Evolutionary conservation across 129 eudicot species (phyloP).

Genomic region (Mikania micrantha): DNA sequence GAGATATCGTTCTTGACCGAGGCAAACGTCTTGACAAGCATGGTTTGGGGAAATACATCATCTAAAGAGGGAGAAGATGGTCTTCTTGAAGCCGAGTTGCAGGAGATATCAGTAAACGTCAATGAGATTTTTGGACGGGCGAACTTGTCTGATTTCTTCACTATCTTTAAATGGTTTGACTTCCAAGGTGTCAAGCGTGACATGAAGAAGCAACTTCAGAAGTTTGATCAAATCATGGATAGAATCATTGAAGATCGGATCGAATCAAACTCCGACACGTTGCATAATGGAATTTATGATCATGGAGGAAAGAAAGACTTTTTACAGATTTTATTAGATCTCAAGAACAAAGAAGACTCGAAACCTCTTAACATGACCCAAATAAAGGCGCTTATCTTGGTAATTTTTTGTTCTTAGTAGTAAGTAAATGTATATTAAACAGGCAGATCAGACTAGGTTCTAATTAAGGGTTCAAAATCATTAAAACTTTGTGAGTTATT

Average conservation of each 20-base stretch:
- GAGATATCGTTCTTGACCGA: conserved; percentile 31
- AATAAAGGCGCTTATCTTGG: not conserved
- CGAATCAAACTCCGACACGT: not conserved
- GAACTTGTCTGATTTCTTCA: conserved; percentile 39
- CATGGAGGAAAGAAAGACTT: no score
- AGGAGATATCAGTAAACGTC: conserved; percentile 16
- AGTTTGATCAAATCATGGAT: conserved; percentile 39
- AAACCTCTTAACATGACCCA: not conserved
- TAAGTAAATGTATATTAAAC: no score
- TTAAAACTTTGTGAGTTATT: no score
- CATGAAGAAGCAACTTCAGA: conserved; percentile 20
- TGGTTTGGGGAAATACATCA: conserved; percentile 45
- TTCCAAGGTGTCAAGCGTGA: conserved; percentile 42
- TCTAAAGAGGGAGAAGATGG: conserved; percentile 14
- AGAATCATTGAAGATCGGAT: conserved; percentile 28
- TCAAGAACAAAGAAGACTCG: conserved; percentile 1
- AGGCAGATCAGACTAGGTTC: no score
- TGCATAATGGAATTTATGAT: not conserved
- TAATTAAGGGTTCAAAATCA: no score
- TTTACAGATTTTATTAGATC: no score
- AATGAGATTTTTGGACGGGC: conserved; percentile 26
- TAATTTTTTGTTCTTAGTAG: no score
- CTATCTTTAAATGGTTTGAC: conserved; percentile 39
- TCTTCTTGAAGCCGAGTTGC: conserved; percentile 27
- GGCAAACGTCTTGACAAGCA: conserved; percentile 35